Base-by-base conservation (phyloP, 1,284 basidiomycete species). In the Somion occarium region DNA sequence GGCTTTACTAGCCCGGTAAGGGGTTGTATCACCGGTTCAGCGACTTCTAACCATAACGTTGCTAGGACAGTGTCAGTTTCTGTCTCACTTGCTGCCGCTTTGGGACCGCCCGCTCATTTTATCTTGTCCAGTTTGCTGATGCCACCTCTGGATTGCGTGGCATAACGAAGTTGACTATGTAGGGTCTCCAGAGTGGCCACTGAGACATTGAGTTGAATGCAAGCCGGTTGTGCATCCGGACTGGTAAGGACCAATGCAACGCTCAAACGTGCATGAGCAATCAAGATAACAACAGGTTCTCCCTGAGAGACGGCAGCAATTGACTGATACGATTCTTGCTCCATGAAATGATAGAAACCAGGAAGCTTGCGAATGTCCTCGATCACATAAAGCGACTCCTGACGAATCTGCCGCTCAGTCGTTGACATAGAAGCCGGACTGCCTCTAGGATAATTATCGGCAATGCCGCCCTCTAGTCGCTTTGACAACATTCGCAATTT, bases 291-390 rank as follows among this genome's bases (percentile, higher is more conserved):
- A 20, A 51, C 34, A 5, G 50, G 50, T 4, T 37, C 44, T 12
- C 23, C 50, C 15, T 23, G 12, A 13, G 44, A 26, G 12, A 24
- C 44, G 15, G 11, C 15, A 4, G 37, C 5, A 9, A 51, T 22
- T n/a, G 27, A 20, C 9, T 37, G 7, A 11, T 34, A 46, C 34
- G 22, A 37, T 38, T 46, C 19, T 38, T 18, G 24, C 9, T 37
- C 20, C 23, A 51, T 15, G 24, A 51, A 51, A 19, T 51, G 30
- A 20, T 47, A 27, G 37, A 51, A 51, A 5, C 50, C 44, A 22
- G 34, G n/a, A 23, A 46, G 22, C 12, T n/a, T 15, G 30, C 50
- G 44, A 13, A 51, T 45, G 3, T 46, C 44, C 34, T 38, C n/a
- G 4, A 46, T 18, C 9, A 20, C 19, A 15, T 22, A 26, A 19